Conservation (phyloP, 805 yeast genomes). For the Barnettozyma vustinii region DNA sequence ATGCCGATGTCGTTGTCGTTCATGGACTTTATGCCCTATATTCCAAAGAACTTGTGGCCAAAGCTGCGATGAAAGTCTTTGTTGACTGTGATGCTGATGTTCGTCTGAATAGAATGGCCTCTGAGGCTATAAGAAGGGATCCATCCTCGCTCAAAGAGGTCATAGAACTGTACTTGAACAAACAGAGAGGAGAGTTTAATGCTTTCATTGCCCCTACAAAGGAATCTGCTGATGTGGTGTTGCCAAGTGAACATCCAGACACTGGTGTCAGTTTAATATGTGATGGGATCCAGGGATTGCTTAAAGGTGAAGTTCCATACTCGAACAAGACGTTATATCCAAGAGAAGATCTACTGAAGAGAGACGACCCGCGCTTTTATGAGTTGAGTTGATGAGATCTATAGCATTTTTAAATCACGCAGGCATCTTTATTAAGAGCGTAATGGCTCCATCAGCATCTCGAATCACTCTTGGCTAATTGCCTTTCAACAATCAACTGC, state of each 20-base stretch:
- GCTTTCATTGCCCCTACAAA: constrained; percentile 64
- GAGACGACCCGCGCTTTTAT: constrained; percentile 34
- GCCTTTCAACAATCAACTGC: constrained; percentile 29
- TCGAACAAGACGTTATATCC: constrained; percentile 1
- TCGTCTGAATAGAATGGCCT: constrained; percentile 74
- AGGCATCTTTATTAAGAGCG: not conserved
- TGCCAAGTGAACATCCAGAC: constrained; percentile 64
- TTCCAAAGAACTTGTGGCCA: constrained; percentile 46
- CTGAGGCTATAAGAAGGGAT: constrained; percentile 23
- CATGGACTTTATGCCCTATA: constrained; percentile 80
- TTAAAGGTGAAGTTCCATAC: constrained; percentile 4
- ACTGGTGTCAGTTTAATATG: constrained; percentile 54
- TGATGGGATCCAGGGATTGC: constrained; percentile 45
- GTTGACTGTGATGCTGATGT: constrained; percentile 84
- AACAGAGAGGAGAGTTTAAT: constrained; percentile 61
- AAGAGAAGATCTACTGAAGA: constrained; percentile 2
- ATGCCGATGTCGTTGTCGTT: constrained; percentile 40
- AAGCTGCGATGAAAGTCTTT: constrained; percentile 64
- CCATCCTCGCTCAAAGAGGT: constrained; percentile 25
- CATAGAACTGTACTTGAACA: constrained; percentile 42
- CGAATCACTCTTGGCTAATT: constrained; percentile 25
- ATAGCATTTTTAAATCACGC: not conserved
- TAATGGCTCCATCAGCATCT: constrained; percentile 11
- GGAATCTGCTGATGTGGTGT: constrained; percentile 65
- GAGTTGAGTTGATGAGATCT: constrained; percentile 24